Evolutionary conservation across 2,329 filamentous ascomycete genomes (phyloP).

Genomic region (Pseudocercospora cruenta): DNA sequence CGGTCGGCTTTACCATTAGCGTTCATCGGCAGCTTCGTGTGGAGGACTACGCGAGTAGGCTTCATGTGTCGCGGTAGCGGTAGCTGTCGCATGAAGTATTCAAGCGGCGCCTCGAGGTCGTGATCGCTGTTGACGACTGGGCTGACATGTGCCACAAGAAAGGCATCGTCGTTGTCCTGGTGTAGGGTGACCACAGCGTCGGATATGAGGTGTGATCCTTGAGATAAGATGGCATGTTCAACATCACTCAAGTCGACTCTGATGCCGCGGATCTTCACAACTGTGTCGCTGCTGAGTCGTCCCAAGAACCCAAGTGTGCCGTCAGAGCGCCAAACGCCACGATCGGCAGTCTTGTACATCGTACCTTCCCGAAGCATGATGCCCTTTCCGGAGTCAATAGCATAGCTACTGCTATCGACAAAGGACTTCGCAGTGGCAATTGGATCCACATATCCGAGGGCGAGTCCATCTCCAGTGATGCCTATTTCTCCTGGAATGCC

Average conservation of each 20-base stretch:
- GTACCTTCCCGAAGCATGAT: conserved; percentile 4
- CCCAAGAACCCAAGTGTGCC: conserved; percentile 44
- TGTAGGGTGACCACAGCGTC: conserved; percentile 33
- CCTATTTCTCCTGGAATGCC: conserved; percentile 50
- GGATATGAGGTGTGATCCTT: conserved; percentile 32
- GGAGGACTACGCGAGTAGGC: conserved; percentile 37
- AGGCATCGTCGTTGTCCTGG: conserved; percentile 26
- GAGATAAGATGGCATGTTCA: conserved; percentile 38
- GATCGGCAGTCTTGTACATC: conserved; percentile 48
- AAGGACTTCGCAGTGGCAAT: conserved; percentile 20
- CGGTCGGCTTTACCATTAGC: conserved; percentile 39
- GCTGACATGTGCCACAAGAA: conserved; percentile 44
- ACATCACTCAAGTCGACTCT: conserved; percentile 55
- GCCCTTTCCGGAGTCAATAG: conserved; percentile 4
- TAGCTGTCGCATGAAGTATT: conserved; percentile 30
- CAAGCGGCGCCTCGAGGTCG: conserved; percentile 20
- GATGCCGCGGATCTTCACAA: conserved; percentile 52
- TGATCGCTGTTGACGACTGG: conserved; percentile 20
- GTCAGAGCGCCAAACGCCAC: conserved; percentile 39
- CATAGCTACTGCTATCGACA: conserved; percentile 9
- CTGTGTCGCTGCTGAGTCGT: conserved; percentile 48
- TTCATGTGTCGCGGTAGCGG: conserved; percentile 44
- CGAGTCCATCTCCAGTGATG: conserved; percentile 46
- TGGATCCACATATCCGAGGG: conserved; percentile 41
- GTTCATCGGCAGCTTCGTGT: conserved; percentile 36